These are phyloP conservation scores for Dalbergia oliveri DNA, from an alignment of 306 rosid genomes.

Conservation along the genomic window DNA sequence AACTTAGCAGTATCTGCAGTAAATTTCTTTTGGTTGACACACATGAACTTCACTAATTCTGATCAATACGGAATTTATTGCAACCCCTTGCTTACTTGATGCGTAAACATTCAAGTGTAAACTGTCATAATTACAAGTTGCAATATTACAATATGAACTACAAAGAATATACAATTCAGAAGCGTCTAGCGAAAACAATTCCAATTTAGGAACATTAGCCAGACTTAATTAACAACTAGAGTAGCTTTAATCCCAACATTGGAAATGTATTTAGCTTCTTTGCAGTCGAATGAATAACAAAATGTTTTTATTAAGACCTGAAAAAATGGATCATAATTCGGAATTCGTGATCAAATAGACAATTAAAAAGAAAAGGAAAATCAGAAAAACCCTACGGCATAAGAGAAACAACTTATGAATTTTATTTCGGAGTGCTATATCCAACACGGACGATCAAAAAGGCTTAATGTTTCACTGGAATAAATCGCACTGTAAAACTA, in stretches of 20 bases:
- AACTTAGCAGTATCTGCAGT: constrained; percentile 27
- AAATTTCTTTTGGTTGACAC: neutral
- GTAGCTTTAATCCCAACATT: neutral
- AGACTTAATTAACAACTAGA: neutral
- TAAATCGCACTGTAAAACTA: neutral
- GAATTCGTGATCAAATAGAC: neutral
- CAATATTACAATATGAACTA: constrained; percentile 16
- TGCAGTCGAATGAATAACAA: constrained; percentile 23
- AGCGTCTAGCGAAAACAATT: constrained; percentile 1
- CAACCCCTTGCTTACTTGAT: neutral
- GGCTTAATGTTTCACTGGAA: neutral
- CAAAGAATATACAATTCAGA: neutral
- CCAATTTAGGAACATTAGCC: neutral
- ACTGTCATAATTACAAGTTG: neutral
- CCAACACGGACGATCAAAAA: neutral
- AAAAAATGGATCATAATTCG: neutral
- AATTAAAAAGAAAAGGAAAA: neutral
- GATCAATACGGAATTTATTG: neutral
- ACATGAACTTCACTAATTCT: constrained; percentile 19
- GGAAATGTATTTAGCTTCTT: neutral
- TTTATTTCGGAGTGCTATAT: constrained; percentile 7
- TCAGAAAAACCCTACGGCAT: neutral
- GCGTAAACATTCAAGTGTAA: constrained; percentile 1
- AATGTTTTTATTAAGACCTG: neutral
- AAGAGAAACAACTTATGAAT: neutral